Base-by-base conservation (phyloP, 768 basidiomycete species). In the Kwoniella sp. region DNA sequence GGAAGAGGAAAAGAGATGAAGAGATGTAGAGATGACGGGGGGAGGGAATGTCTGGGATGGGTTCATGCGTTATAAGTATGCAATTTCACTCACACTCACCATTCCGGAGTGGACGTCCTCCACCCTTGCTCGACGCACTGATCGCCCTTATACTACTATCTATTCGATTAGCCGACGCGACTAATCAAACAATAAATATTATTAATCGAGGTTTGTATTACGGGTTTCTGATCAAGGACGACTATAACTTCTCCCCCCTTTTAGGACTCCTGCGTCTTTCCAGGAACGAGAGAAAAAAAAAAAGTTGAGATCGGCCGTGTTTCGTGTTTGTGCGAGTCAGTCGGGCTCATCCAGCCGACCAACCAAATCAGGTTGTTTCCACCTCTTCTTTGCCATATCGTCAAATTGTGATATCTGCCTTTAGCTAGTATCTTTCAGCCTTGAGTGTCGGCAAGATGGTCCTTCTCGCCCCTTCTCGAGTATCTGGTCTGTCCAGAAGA, bases 81-180 rank as follows among this genome's bases (percentile, higher is more conserved):
- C n/a, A n/a, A n/a, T n/a, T n/a, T n/a, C n/a, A n/a, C n/a, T n/a
- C n/a, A n/a, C n/a, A n/a, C n/a, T n/a, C n/a, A n/a, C n/a, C n/a
- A n/a, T n/a, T n/a, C n/a, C n/a, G n/a, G 44, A 55, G 30, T 62
- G 64, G 59, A 37, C 64, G 17, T 54, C 66, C 61, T 67, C 66
- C 66, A 67, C 66, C 60, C 17, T n/a, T 0, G 12, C n/a, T 13
- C 1, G 21, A n/a, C 21, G 19, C 46, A 19, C 56, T 48, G 48
- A 52, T 22, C 37, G 37, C 21, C 17, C n/a, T n/a, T n/a, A n/a
- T n/a, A n/a, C n/a, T n/a, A n/a, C 13, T 19, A 46, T 33, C 22
- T 33, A 6, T 13, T 26, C 21, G 13, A 55, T 37, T 44, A 44
- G 40, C 40, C 40, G 40, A 44, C 40, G 8, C 10, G 40, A 19